Evolutionary conservation across 2,329 filamentous ascomycete genomes (phyloP).

Genomic region (Eutypella sp.): DNA sequence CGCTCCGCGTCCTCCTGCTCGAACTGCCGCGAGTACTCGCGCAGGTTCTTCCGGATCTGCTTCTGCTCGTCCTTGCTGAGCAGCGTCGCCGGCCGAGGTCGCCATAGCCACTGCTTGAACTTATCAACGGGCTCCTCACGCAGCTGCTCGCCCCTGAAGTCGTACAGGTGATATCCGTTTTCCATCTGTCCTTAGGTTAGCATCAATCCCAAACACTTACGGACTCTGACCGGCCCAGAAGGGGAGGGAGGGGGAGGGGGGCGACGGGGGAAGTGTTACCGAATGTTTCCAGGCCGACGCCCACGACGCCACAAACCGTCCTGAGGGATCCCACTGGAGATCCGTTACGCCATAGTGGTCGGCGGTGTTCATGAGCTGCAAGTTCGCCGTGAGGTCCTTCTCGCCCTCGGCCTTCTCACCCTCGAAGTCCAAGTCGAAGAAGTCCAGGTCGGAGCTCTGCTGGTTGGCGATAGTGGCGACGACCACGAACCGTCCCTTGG

Average conservation of each 20-base stretch:
- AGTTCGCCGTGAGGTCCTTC: constrained; percentile 90
- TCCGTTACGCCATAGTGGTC: constrained; percentile 98
- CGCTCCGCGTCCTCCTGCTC: constrained; percentile 93
- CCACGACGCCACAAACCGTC: constrained; percentile 88
- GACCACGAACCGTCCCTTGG: constrained; percentile 89
- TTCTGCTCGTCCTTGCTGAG: constrained; percentile 97
- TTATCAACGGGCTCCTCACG: constrained; percentile 90
- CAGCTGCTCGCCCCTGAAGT: constrained; percentile 85
- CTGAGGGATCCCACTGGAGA: constrained; percentile 96
- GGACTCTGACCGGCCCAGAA: no score
- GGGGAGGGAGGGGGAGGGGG: neutral
- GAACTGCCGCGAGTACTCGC: constrained; percentile 91
- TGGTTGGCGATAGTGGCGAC: constrained; percentile 89
- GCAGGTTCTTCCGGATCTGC: constrained; percentile 94
- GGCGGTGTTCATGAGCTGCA: constrained; percentile 87
- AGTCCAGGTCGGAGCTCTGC: constrained; percentile 92
- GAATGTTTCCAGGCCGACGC: constrained; percentile 94
- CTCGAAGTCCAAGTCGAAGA: constrained; percentile 97
- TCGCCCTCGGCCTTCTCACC: constrained; percentile 90
- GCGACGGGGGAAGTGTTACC: constrained; percentile 50
- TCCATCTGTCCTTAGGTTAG: constrained; percentile 66
- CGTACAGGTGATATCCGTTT: constrained; percentile 97
- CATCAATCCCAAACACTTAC: no score
- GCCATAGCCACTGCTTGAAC: constrained; percentile 97
- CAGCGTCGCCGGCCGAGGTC: constrained; percentile 84